Base-by-base conservation (phyloP, 352 stramenopile species). In the Pythium brassicae region DNA sequence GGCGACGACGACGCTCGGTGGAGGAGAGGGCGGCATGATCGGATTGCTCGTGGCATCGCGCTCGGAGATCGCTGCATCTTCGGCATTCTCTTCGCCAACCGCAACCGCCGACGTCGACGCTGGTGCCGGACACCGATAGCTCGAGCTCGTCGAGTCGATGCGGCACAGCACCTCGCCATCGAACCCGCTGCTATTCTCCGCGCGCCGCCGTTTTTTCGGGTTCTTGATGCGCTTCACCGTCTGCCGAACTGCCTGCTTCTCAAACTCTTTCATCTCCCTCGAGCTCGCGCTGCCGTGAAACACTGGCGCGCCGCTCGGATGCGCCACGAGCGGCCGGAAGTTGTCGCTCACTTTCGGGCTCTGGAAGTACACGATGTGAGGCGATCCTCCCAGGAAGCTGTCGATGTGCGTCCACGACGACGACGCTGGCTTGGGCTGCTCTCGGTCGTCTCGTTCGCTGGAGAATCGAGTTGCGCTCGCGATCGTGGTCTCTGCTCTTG, bases 261-360 rank as follows among this genome's bases (percentile, higher is more conserved):
- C 74, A 26, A 83, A 76, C 19, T 65, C 61, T 50, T 81, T 86
- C 25, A 89, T 44, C 34, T 72, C 51, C 54, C 26, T 55, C 50
- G 53, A 59, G 46, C 62, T 51, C 15, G 27, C 59, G 32, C 27
- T 42, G 25, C 59, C 25, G 4, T 51, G 50, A 49, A 42, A 35
- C 15, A 27, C 19, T 17, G 50, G 20, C 9, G 64, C 57, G 8
- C 35, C 35, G 9, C 39, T 27, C 14, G 53, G 22, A n/a, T 55
- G 48, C 10, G 71, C 68, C 12, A 78, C 61, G 8, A 90, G 58
- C 15, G 82, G 74, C 20, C 68, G 72, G 46, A 90, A 90, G 35
- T 87, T 87, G 43, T 92, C 82, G 59, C 79, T 90, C 26, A 92
- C 78, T 58, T 92, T 92, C 3, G 82, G 79, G 46, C 82, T 92